Base-by-base conservation (phyloP, 345 rosid genomes). In the Aquilaria yunnanensis region DNA sequence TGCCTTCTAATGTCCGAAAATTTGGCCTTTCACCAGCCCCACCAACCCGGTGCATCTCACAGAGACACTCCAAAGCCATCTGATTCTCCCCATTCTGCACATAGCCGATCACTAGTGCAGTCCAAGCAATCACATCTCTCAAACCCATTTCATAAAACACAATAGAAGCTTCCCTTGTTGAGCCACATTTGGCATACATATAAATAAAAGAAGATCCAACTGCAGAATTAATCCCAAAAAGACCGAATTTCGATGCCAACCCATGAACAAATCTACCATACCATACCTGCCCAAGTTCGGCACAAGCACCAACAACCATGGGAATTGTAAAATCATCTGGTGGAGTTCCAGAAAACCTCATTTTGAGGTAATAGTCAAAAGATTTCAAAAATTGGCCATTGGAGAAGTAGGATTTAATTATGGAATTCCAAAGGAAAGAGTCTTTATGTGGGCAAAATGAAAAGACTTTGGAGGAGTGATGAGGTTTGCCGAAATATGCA, bases 101-200 rank as follows among this genome's bases (percentile, higher is more conserved):
- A 77, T 77, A 85, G 53, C 96, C 86, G 45, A 79, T 78, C 46
- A 83, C 74, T 62, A 88, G 74, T 9, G 89, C 81, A 8, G 87
- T 88, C 89, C 92, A 85, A 50, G 81, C 76, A 59, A 85, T 85
- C 16, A 83, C 87, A 69, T 85, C 89, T 83, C 83, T 81, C 32
- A 46, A 75, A 29, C 47, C 31, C 63, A 87, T 85, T 83, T 85
- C 85, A 64, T 83, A 89, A 61, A 88, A 83, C 75, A 83, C 29
- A 33, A 14, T 54, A 63, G 69, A 54, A 12, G 89, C 89, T 67
- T 77, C 78, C 45, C 59, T 46, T 69, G 78, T 69, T 34, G 7
- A 23, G 47, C 87, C 70, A 55, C 87, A 83, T 72, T 83, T 85
- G 0, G 81, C 62, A 41, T 85, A 85, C 71, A 83, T 73, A 29